These are phyloP conservation scores for Alternaria incomplexa DNA, from an alignment of 2,329 filamentous ascomycete species.

Conservation along the genomic window DNA sequence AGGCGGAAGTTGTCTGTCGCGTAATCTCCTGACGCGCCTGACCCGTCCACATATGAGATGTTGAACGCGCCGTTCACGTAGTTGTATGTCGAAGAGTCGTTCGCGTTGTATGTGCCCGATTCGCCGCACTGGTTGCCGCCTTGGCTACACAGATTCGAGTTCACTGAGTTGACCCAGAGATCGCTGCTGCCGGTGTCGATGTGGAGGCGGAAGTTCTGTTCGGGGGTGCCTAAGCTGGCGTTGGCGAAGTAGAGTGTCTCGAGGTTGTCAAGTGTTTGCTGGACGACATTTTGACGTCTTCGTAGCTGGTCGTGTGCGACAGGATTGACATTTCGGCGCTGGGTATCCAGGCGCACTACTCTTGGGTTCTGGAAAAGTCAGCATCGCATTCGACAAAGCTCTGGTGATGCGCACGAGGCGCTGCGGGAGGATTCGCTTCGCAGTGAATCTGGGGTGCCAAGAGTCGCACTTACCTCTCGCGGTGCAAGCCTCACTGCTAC, in stretches of 20 bases:
- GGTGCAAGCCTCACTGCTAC: slow-evolving; percentile 37
- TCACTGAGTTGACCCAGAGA: slow-evolving; percentile 69
- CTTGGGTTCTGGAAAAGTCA: slow-evolving; percentile 47
- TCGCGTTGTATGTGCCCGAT: slow-evolving; percentile 72
- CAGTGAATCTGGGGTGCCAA: slow-evolving; percentile 27
- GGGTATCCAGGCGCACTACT: slow-evolving; percentile 59
- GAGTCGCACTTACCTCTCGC: slow-evolving; percentile 42
- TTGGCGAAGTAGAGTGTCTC: slow-evolving; percentile 67
- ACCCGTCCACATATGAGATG: slow-evolving; percentile 86
- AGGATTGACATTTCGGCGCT: slow-evolving; percentile 56
- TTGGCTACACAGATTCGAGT: slow-evolving; percentile 65
- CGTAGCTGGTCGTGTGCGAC: slow-evolving; percentile 55
- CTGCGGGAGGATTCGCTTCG: slow-evolving; percentile 25
- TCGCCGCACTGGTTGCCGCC: slow-evolving; percentile 60
- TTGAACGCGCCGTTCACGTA: slow-evolving; percentile 80
- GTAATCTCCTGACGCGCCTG: slow-evolving; percentile 79
- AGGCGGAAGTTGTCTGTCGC: slow-evolving; percentile 74
- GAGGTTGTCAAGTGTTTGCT: slow-evolving; percentile 61
- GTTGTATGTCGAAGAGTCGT: slow-evolving; percentile 75
- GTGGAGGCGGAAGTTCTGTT: slow-evolving; percentile 61
- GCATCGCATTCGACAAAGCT: not conserved
- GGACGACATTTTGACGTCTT: slow-evolving; percentile 51
- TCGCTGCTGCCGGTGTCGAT: slow-evolving; percentile 70
- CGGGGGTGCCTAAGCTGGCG: slow-evolving; percentile 63
- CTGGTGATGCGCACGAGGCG: not conserved